Evolutionary conservation across 371 early-diverging fungal species (phyloP).

Genomic region (Haplosporangium sp.): DNA sequence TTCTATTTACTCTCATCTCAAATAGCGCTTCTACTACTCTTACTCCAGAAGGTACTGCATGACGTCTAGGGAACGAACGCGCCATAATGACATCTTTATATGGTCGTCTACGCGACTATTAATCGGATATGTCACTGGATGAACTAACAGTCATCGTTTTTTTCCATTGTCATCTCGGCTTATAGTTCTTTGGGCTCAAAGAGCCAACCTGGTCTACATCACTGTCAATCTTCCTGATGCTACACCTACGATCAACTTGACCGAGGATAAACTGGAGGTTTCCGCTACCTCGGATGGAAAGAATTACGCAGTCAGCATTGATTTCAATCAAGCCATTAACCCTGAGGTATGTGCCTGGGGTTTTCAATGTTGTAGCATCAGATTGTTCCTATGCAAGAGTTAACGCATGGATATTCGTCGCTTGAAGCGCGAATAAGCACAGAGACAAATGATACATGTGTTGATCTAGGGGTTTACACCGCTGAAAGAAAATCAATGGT

Average conservation of each 20-base stretch:
- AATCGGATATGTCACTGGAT: background rate
- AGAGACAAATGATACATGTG: too few species aligned
- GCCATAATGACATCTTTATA: background rate
- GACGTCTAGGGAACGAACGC: background rate
- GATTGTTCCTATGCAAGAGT: too few species aligned
- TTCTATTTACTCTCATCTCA: background rate
- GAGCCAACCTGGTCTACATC: constrained; percentile 81
- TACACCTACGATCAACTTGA: constrained; percentile 68
- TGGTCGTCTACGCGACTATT: too few species aligned
- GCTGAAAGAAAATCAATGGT: too few species aligned
- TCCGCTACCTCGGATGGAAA: constrained; percentile 72
- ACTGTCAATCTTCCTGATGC: constrained; percentile 89
- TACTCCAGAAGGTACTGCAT: constrained; percentile 40
- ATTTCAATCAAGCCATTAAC: constrained; percentile 79
- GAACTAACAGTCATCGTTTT: too few species aligned
- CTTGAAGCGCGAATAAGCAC: too few species aligned
- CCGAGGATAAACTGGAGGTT: constrained; percentile 68
- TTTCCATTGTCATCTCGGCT: constrained; percentile 56
- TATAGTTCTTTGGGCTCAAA: constrained; percentile 95
- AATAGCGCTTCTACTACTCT: constrained; percentile 26
- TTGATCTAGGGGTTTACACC: too few species aligned
- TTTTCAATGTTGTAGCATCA: too few species aligned
- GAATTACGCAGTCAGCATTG: constrained; percentile 80
- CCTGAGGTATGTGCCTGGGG: constrained; percentile 66
- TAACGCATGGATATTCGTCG: too few species aligned